Percentiles rank a stretch among this genome's conserved stretches.
Evolutionary conservation across 2,329 filamentous ascomycete species (phyloP).

Genomic region (Pseudogymnoascus sp.): DNA sequence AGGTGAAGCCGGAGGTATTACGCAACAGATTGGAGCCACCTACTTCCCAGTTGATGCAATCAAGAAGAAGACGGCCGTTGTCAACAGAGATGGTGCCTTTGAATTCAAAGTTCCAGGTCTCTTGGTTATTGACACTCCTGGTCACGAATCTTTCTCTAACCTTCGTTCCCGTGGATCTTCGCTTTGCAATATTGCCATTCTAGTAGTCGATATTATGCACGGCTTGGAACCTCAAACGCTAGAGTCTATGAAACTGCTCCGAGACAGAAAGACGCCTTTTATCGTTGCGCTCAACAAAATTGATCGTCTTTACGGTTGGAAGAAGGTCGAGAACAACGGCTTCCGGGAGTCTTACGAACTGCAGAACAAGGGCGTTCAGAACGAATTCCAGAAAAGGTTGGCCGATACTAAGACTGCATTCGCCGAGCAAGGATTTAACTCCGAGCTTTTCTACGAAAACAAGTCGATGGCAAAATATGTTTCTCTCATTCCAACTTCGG

Average conservation of each 20-base stretch:
- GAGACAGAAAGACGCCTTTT: conserved; percentile 92
- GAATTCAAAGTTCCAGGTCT: conserved; percentile 97
- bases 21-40: conserved; percentile 97
- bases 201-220: conserved; percentile 99
- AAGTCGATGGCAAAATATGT: conserved; percentile 92
- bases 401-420: conserved; percentile 90
- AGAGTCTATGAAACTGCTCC: conserved; percentile 90
- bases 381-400: conserved; percentile 86
- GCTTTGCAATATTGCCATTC: conserved; percentile 97
- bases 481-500: conserved; percentile 94
- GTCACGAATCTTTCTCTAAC: conserved; percentile 99
- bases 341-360: conserved; percentile 86
- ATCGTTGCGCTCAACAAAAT: conserved; percentile 99
- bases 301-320: conserved; percentile 98
- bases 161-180: conserved; percentile 93
- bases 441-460: conserved; percentile 94
- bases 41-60: conserved; percentile 97
- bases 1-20: conserved; percentile 98
- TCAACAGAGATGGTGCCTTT: conserved; percentile 84
- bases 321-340: conserved; percentile 96
- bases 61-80: conserved; percentile 81
- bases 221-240: conserved; percentile 94
- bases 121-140: conserved; percentile 93
- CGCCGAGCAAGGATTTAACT: conserved; percentile 94
- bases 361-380: conserved; percentile 88